Percentiles rank a stretch among this genome's conserved stretches.
These are phyloP conservation scores for Trichopus zeylanicus DNA, from an alignment of 116 monocot species.

Conservation along the genomic window DNA sequence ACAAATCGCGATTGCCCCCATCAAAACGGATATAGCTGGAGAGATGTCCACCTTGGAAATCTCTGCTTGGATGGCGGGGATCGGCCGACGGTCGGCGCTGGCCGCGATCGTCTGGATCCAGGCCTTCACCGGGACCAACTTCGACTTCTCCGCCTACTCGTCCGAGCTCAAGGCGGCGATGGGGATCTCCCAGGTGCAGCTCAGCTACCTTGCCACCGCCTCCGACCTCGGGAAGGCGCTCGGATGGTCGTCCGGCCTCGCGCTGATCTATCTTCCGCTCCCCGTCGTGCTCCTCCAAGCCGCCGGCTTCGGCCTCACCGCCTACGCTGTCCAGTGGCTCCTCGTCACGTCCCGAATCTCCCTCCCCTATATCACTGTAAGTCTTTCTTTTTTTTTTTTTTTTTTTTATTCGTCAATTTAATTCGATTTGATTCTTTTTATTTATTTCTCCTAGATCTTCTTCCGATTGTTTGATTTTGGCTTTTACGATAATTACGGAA, in stretches of 20 bases:
- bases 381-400: slow-evolving; percentile 1
- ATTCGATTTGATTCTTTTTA: not conserved
- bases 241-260: slow-evolving; percentile 67
- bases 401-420: not conserved
- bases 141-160: slow-evolving; percentile 69
- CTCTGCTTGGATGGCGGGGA: slow-evolving; percentile 33
- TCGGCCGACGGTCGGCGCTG: slow-evolving; percentile 43
- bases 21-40: no score
- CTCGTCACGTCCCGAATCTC: slow-evolving; percentile 33
- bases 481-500: no score
- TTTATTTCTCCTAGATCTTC: no score
- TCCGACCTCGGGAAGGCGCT: slow-evolving; percentile 61
- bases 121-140: slow-evolving; percentile 65
- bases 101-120: slow-evolving; percentile 62
- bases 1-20: no score
- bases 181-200: slow-evolving; percentile 56
- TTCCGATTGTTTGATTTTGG: no score
- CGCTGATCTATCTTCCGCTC: slow-evolving; percentile 51
- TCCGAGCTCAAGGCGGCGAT: slow-evolving; percentile 41
- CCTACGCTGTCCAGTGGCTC: slow-evolving; percentile 50
- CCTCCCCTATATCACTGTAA: slow-evolving; percentile 40
- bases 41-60: no score
- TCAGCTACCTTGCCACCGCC: slow-evolving; percentile 56
- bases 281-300: slow-evolving; percentile 44
- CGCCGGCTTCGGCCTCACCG: slow-evolving; percentile 33